Base-by-base conservation (phyloP, 1,284 basidiomycete species). In the Crucibulum parvulum region DNA sequence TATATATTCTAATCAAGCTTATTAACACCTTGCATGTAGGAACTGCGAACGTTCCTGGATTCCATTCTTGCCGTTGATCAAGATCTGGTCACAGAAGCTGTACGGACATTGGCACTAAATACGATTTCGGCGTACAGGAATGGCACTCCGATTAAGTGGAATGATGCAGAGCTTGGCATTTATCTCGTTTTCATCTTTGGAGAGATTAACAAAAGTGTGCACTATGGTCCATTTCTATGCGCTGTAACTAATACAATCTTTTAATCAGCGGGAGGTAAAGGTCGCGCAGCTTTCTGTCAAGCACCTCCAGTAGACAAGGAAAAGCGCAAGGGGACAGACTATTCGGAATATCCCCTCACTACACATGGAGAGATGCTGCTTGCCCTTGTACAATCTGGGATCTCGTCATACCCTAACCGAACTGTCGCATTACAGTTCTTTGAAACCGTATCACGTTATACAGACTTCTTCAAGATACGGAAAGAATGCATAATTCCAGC, bases 381-480 rank as follows among this genome's bases (percentile, higher is more conserved):
- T 64, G 87, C 91, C 6, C 87, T 97, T 55, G 88, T 98, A 47
- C 86, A 92, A 65, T 96, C 94, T 35, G 89, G 91, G 18, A 89
- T 99, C 51, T 90, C 91, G 3, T 82, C 84, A 1, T 96, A 92
- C 78, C 94, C 94, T 2, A 92, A 98, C 75, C 90, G 91, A 34
- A 86, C 91, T 8, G 97, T 99, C n/a, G 84, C 89, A 11, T 84
- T 98, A 75, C 95, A 97, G 71, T 98, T 93, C 78, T 99, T 99
- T 67, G 98, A 99, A 78, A 94, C 94, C 24, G 86, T 89, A 8
- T 89, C 95, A 13, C 88, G 98, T 57, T 99, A 99, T 74, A 87
- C 90, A 43, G 96, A 99, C 72, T 99, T 99, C 76, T 99, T 99
- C 87, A 95, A 94, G 75, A 88, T 95, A 38, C 90, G 94, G 63